Evolutionary conservation across 2,329 filamentous ascomycete genomes (phyloP).

Genomic region (Thyridium curvatum): DNA sequence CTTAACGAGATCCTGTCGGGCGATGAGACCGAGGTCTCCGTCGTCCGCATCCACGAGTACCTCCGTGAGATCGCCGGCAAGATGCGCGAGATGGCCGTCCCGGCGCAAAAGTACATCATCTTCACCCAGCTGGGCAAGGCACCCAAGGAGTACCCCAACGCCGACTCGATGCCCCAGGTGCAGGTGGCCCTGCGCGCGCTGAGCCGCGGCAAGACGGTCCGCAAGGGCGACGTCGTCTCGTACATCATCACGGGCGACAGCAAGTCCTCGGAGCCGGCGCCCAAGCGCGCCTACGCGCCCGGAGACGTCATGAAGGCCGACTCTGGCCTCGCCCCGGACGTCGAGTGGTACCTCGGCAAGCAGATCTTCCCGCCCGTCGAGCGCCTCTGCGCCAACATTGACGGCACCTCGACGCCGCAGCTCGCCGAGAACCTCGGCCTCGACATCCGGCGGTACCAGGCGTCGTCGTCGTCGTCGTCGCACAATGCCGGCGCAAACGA

Average conservation of each 20-base stretch:
- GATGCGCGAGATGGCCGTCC: slow-evolving; percentile 76
- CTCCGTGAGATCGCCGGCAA: slow-evolving; percentile 75
- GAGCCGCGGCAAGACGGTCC: slow-evolving; percentile 76
- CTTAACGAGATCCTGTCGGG: slow-evolving; percentile 94
- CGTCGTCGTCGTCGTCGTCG: slow-evolving; percentile 37
- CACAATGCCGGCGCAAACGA: slow-evolving; percentile 45
- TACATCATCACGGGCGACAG: slow-evolving; percentile 82
- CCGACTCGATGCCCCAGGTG: slow-evolving; percentile 91
- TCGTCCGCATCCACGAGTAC: slow-evolving; percentile 90
- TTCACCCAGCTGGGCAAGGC: slow-evolving; percentile 95
- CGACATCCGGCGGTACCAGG: slow-evolving; percentile 77
- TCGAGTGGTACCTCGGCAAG: slow-evolving; percentile 98
- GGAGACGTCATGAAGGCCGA: slow-evolving; percentile 78
- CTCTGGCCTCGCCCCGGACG: slow-evolving; percentile 71
- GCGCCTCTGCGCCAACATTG: slow-evolving; percentile 92
- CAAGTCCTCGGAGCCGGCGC: slow-evolving; percentile 57
- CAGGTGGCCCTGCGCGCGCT: slow-evolving; percentile 90
- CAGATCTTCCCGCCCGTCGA: slow-evolving; percentile 98
- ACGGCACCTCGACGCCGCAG: slow-evolving; percentile 82
- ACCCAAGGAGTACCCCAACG: slow-evolving; percentile 90
- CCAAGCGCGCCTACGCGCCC: slow-evolving; percentile 83
- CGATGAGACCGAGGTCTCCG: slow-evolving; percentile 80
- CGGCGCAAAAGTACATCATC: slow-evolving; percentile 87
- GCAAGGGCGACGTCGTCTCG: slow-evolving; percentile 91
- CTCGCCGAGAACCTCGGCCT: slow-evolving; percentile 91